A percentile compares a stretch with the other conserved stretches of the same genome.
Evolutionary conservation across 345 rosid species (phyloP).

Genomic region (Ceriops zippeliana): DNA sequence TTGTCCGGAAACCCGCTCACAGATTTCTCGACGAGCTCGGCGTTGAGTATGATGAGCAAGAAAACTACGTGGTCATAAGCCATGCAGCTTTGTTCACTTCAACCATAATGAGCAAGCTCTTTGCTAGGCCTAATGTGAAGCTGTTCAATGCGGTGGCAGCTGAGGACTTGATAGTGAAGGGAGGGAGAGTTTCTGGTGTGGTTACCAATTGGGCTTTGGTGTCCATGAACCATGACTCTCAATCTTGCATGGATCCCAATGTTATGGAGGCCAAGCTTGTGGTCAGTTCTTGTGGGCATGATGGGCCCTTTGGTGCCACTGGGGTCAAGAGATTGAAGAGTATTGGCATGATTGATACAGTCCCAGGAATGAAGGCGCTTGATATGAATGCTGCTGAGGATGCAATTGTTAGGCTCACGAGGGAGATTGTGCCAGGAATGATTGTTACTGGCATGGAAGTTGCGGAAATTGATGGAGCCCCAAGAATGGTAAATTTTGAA

Average conservation of each 20-base stretch:
- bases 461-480: constrained; percentile 25
- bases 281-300: constrained; percentile 94
- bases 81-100: constrained; percentile 89
- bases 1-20: constrained; percentile 90
- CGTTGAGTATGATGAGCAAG: constrained; percentile 79
- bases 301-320: constrained; percentile 88
- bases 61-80: constrained; percentile 67
- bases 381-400: constrained; percentile 19
- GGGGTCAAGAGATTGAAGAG: constrained; percentile 47
- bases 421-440: constrained; percentile 24
- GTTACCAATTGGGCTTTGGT: constrained; percentile 98
- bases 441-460: constrained; percentile 26
- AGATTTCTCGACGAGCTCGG: constrained; percentile 69
- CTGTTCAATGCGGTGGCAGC: constrained; percentile 92
- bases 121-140: constrained; percentile 88
- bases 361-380: constrained; percentile 23
- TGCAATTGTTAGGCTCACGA: constrained; percentile 23
- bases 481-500: constrained; percentile 18
- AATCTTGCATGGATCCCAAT: constrained; percentile 97
- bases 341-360: constrained; percentile 19
- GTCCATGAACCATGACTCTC: constrained; percentile 90
- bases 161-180: constrained; percentile 84
- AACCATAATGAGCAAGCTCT: constrained; percentile 92
- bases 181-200: constrained; percentile 70
- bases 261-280: constrained; percentile 94